Base-by-base conservation (phyloP, 345 rosid genomes). In the Physaria fendleri region DNA sequence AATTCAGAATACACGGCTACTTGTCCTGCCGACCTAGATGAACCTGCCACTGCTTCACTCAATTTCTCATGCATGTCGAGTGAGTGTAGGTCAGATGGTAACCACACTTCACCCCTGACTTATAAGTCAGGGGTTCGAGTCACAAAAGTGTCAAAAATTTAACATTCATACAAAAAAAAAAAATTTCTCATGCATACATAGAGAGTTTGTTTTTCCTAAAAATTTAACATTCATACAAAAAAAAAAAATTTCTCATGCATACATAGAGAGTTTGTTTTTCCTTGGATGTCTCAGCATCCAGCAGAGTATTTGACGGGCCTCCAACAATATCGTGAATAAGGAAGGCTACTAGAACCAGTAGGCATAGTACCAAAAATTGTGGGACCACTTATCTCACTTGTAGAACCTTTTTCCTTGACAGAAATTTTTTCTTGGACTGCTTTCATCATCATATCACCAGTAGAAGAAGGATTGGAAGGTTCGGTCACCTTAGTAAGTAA, bases 21-120 rank as follows among this genome's bases (percentile, higher is more conserved):
- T 67, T 52, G 62, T 55, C 79, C 85, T 39, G 75, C 58, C 27
- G 69, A 73, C 66, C 58, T 30, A 35, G 96, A 71, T 59, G 79
- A 61, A 40, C 70, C 65, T 44, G 62, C 80, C 18, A 60, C 82
- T 22, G 66, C 53, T 29, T 40, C 48, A 65, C 62, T 71, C 35
- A 53, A 24, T 13, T 66, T 68, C 37, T 63, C 74, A 16, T 25
- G 46, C 44, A n/a, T n/a, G n/a, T n/a, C n/a, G n/a, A n/a, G n/a
- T n/a, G n/a, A n/a, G n/a, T n/a, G n/a, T n/a, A n/a, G n/a, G n/a
- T n/a, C n/a, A n/a, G n/a, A n/a, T n/a, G n/a, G n/a, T n/a, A n/a
- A n/a, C n/a, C n/a, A n/a, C n/a, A n/a, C n/a, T n/a, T n/a, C n/a
- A n/a, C n/a, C n/a, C n/a, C n/a, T n/a, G n/a, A n/a, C n/a, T n/a